phyloP scores from a whole-genome alignment of 352 stramenopile species.

The Phytophthora brassicae region DNA sequence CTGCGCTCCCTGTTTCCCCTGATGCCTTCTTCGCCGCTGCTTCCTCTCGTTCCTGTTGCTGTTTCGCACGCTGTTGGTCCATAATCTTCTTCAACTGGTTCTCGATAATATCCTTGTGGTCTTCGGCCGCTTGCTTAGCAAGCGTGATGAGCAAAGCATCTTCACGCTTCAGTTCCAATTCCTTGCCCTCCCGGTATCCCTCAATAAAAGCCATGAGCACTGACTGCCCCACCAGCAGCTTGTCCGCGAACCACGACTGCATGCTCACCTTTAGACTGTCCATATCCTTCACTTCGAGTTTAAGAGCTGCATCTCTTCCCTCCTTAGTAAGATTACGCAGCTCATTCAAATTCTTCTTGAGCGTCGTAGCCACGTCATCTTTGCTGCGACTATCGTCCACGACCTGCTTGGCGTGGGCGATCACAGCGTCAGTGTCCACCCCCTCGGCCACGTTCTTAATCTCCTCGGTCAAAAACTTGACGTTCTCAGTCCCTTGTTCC shows the following conservation, averaged over 20 bases:
- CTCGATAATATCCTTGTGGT: slow-evolving; percentile 72
- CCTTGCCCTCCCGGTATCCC: slow-evolving; percentile 79
- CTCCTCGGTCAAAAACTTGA: slow-evolving; percentile 57
- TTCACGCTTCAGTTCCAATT: slow-evolving; percentile 70
- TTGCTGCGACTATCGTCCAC: slow-evolving; percentile 67
- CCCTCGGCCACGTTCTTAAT: slow-evolving; percentile 49
- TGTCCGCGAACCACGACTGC: slow-evolving; percentile 85
- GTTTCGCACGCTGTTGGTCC: slow-evolving; percentile 57
- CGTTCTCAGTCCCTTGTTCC: slow-evolving; percentile 52
- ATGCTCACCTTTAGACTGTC: slow-evolving; percentile 57
- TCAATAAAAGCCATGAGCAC: slow-evolving; percentile 85
- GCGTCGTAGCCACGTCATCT: slow-evolving; percentile 63
- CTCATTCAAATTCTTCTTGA: slow-evolving; percentile 75
- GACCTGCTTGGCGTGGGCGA: slow-evolving; percentile 58
- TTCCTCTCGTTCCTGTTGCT: slow-evolving; percentile 38
- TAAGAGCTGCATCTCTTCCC: slow-evolving; percentile 55
- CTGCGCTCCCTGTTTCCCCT: slow-evolving; percentile 6
- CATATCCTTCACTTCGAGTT: slow-evolving; percentile 63
- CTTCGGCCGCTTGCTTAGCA: slow-evolving; percentile 70
- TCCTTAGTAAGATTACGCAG: slow-evolving; percentile 63
- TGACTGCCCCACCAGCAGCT: slow-evolving; percentile 77
- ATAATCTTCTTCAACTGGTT: slow-evolving; percentile 73
- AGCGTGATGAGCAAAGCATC: slow-evolving; percentile 77
- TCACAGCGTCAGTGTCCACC: slow-evolving; percentile 64
- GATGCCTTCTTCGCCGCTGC: slow-evolving; percentile 10